These are phyloP conservation scores for Dryas integrifolia DNA, from an alignment of 331 rosid species.

Conservation along the genomic window DNA sequence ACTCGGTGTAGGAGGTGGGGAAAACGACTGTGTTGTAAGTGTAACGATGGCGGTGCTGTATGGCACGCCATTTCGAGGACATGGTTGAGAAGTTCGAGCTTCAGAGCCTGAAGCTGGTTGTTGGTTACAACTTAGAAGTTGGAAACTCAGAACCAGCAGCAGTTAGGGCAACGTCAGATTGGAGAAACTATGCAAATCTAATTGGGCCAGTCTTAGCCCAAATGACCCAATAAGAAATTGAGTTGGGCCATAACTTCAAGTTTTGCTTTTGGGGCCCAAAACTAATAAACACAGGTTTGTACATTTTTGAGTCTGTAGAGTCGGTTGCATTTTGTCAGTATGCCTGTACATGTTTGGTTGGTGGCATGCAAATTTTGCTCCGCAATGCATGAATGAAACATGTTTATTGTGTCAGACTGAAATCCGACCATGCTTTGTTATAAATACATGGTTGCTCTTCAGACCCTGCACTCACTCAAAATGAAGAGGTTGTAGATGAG, in stretches of 20 bases:
- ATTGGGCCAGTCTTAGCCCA: too few species aligned
- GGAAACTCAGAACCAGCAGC: too few species aligned
- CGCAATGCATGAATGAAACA: not conserved
- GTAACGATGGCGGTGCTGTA: constrained; percentile 95
- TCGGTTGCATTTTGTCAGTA: not conserved
- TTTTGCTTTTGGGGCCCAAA: not conserved
- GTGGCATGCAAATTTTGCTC: not conserved
- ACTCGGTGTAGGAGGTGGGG: constrained; percentile 47
- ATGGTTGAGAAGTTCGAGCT: constrained; percentile 33
- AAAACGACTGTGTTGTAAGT: constrained; percentile 85
- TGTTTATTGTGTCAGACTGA: too few species aligned
- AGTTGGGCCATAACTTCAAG: too few species aligned
- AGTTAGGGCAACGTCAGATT: constrained; percentile 16
- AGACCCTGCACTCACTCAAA: not conserved
- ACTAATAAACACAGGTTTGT: not conserved
- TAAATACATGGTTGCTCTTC: not conserved
- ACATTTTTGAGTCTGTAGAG: not conserved
- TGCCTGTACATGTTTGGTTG: not conserved
- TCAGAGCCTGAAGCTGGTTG: not conserved
- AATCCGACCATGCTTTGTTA: not conserved
- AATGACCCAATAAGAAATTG: too few species aligned
- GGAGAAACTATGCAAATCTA: too few species aligned
- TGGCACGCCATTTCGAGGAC: constrained; percentile 98
- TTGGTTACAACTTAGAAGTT: not conserved
- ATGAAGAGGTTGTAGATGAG: not conserved